Conservation (phyloP, 2,329 filamentous ascomycete species). For the Sporothrix brunneoviolacea region DNA sequence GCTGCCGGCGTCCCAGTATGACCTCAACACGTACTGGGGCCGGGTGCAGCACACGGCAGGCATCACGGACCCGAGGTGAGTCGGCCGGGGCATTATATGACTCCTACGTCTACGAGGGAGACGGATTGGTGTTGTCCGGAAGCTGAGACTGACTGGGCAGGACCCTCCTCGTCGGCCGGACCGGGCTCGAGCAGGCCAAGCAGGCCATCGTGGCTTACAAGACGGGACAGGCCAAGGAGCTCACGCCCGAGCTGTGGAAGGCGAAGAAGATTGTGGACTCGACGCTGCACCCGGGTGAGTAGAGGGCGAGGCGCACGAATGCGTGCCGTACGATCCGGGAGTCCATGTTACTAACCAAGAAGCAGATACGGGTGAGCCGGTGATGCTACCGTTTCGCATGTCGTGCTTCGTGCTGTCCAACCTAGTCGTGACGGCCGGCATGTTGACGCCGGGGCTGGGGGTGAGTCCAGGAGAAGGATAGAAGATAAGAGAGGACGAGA, state of each 20-base stretch:
- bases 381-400: conserved; percentile 95
- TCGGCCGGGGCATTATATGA: too few relatives aligned
- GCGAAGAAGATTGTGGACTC: conserved; percentile 98
- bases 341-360: too few relatives aligned
- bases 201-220: conserved; percentile 77
- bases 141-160: conserved; percentile 39
- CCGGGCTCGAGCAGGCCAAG: conserved; percentile 82
- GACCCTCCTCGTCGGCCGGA: conserved; percentile 72
- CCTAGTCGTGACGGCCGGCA: conserved; percentile 87
- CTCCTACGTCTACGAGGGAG: too few relatives aligned
- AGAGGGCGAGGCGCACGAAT: conserved; percentile 31
- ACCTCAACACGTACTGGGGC: conserved; percentile 90
- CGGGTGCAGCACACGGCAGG: conserved; percentile 83
- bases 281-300: conserved; percentile 79
- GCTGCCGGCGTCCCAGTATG: conserved; percentile 85
- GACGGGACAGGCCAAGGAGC: conserved; percentile 66
- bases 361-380: conserved; percentile 91
- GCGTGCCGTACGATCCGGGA: too few relatives aligned
- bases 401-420: conserved; percentile 92
- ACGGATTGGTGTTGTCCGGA: too few relatives aligned
- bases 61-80: conserved; percentile 93
- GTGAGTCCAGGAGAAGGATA: too few relatives aligned
- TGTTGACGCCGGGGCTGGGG: conserved; percentile 84
- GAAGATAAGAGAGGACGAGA: too few relatives aligned
- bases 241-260: conserved; percentile 87